A percentile compares a stretch with the other conserved stretches of the same genome.
These are phyloP conservation scores for Crithidia bombi DNA, from an alignment of 208 protist species.

Conservation along the genomic window DNA sequence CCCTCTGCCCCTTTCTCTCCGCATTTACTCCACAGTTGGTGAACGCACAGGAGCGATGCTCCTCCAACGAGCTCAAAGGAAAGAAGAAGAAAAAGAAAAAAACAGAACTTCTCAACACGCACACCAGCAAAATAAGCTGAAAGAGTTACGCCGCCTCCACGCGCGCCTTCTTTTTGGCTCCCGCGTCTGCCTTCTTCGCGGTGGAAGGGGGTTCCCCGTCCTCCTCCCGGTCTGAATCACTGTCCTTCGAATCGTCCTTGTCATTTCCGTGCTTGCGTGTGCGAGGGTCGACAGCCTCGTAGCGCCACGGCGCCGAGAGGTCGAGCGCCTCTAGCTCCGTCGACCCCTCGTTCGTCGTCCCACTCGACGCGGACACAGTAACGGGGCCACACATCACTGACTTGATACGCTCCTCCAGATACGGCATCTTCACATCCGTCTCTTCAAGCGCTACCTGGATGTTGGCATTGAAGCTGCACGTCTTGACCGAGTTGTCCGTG, in stretches of 20 bases:
- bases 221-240: slow-evolving; percentile 17
- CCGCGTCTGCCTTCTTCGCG: slow-evolving; percentile 2
- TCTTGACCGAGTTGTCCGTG: slow-evolving; percentile 23
- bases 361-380: neutral
- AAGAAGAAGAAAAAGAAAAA: slow-evolving; percentile 14
- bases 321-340: slow-evolving; percentile 53
- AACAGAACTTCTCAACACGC: neutral
- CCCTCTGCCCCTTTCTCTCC: too few relatives aligned
- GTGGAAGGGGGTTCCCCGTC: neutral
- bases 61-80: neutral
- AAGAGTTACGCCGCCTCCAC: slow-evolving; percentile 30
- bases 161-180: slow-evolving; percentile 31
- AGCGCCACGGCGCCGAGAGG: slow-evolving; percentile 79
- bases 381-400: slow-evolving; percentile 44
- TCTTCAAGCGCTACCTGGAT: slow-evolving; percentile 31
- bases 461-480: slow-evolving; percentile 46
- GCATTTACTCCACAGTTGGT: too few relatives aligned
- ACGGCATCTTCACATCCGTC: slow-evolving; percentile 34
- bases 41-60: too few relatives aligned
- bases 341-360: neutral
- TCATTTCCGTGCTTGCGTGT: slow-evolving; percentile 40
- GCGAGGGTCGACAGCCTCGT: slow-evolving; percentile 67
- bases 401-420: slow-evolving; percentile 46
- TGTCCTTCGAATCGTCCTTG: slow-evolving; percentile 21
- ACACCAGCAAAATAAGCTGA: too few relatives aligned